Evolutionary conservation across 768 basidiomycete species (phyloP).

Genomic region (Ramaria sp.): DNA sequence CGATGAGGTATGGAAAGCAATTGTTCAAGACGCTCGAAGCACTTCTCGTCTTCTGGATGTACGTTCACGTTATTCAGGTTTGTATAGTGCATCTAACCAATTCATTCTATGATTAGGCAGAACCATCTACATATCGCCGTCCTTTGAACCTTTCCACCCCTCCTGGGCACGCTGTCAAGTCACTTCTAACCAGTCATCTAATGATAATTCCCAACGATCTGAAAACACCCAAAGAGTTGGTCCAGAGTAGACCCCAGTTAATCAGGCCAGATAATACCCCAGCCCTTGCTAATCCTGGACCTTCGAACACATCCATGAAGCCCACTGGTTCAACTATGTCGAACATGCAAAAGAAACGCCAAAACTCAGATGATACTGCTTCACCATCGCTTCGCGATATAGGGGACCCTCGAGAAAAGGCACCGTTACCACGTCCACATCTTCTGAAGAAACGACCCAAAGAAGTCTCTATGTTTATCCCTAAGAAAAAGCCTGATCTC

Average conservation of each 20-base stretch:
- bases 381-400: not conserved
- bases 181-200: not conserved
- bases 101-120: not conserved
- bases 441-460: constrained; percentile 28
- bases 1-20: constrained; percentile 66
- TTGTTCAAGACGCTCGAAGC: constrained; percentile 64
- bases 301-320: not conserved
- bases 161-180: not conserved
- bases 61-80: constrained; percentile 15
- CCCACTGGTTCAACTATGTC: not conserved
- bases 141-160: not conserved
- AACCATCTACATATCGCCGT: constrained; percentile 4
- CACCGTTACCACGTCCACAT: constrained; percentile 17
- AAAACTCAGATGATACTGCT: not conserved
- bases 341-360: not conserved
- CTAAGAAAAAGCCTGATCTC: constrained; percentile 30
- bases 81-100: not conserved
- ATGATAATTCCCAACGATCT: not conserved
- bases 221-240: not conserved
- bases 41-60: constrained; percentile 59
- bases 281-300: not conserved
- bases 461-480: constrained; percentile 47
- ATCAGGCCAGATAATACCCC: not conserved
- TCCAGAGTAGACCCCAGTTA: not conserved
- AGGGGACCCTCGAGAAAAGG: not conserved